Evolutionary conservation across 352 stramenopile species (phyloP), one percentile per base, ranked within the genome.

Genomic region (Globisporangium solare): DNA sequence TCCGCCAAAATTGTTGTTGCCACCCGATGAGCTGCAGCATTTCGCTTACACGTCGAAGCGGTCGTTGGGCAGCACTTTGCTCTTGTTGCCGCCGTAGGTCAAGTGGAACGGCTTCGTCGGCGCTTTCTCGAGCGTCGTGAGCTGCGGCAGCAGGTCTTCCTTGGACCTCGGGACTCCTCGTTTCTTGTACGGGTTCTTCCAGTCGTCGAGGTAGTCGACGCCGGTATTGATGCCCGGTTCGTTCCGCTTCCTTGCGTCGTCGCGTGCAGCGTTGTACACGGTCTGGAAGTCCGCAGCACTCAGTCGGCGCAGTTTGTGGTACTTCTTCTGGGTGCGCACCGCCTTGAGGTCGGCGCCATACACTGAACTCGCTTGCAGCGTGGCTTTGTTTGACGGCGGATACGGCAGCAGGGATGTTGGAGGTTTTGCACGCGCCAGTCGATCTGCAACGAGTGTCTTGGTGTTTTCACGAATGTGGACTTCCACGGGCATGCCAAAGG

Each of bases 181-280:
- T 56, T 83, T 84, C 46, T 77, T 87, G 77, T 82, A 88, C 3
- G 79, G 77, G 59, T 88, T 87, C n/a, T 74, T 67, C 63, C 75
- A 79, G 22, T 76, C 71, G 54, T 88, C 68, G 12, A 88, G 50
- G 51, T 88, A 89, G 24, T 82, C 67, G 39, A 78, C 56, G 6
- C 71, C 75, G 15, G 76, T 63, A 54, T 86, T 86, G 41, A 89
- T 74, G 1, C 73, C 70, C 13, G 74, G 70, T 12, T 63, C 56
- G 18, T 82, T 76, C 2, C 74, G 56, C 47, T 81, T 73, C 20
- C 57, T 63, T 5, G 63, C 50, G 0, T 65, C 55, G n/a, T 85
- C 70, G 24, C 72, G 53, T 35, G 74, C 66, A n/a, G 73, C 48
- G 41, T 84, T 86, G 66, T 69, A 60, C 1, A 86, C 75, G 12